phyloP scores from a whole-genome alignment of 108 stramenopile species.

The Cyclotella atomus region DNA sequence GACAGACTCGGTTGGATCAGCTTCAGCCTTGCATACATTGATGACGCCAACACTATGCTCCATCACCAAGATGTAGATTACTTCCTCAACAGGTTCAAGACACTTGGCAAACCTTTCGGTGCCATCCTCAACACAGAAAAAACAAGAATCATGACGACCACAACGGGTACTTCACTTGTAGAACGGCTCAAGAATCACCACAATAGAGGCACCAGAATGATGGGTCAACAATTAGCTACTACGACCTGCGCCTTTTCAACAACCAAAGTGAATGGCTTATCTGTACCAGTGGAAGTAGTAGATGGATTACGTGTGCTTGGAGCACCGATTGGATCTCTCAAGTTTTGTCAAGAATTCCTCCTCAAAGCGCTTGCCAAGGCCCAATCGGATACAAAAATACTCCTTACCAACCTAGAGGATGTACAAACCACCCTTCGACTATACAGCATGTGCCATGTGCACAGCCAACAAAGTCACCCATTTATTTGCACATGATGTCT shows the following conservation, averaged over 20 bases:
- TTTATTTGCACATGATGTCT: neutral
- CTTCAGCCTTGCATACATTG: neutral
- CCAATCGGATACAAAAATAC: neutral
- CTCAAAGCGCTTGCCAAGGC: neutral
- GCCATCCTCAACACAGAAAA: neutral
- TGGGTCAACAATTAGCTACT: neutral
- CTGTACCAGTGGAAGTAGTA: neutral
- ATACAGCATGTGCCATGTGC: neutral
- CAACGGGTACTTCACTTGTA: neutral
- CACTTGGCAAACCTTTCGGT: neutral
- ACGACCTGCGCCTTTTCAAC: neutral
- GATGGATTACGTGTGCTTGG: neutral
- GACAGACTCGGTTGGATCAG: neutral
- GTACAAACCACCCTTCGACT: neutral
- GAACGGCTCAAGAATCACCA: neutral
- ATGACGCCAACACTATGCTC: neutral
- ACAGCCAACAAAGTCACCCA: neutral
- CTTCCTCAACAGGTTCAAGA: neutral
- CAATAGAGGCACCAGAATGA: neutral
- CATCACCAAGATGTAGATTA: neutral
- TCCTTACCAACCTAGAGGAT: neutral
- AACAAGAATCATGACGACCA: neutral
- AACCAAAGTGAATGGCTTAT: neutral
- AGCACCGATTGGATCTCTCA: neutral
- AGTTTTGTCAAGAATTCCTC: neutral